phyloP scores from a whole-genome alignment of 2,329 filamentous ascomycete species.

The Trichoderma breve region DNA sequence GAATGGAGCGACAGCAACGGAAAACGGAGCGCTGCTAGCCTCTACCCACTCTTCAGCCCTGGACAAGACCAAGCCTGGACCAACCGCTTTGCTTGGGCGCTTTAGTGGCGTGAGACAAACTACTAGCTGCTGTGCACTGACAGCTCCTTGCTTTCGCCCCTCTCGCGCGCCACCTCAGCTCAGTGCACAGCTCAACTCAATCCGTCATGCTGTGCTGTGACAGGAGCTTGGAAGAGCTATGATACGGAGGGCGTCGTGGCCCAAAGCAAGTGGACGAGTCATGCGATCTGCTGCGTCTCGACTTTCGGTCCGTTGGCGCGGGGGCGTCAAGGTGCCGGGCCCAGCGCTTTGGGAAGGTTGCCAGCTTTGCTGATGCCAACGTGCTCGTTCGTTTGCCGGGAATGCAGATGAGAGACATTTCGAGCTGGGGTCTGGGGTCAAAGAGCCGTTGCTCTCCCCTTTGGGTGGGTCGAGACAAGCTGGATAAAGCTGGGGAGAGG shows the following conservation, averaged over 20 bases:
- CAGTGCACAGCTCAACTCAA: not conserved
- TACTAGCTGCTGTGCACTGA: conserved; percentile 20
- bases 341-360: not conserved
- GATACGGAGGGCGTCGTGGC: not conserved
- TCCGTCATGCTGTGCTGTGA: not conserved
- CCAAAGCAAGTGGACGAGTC: not conserved
- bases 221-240: not conserved
- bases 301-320: conserved; percentile 11
- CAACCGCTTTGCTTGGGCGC: conserved; percentile 5
- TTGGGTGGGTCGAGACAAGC: conserved; percentile 2
- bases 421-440: conserved; percentile 9
- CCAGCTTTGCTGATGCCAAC: not conserved
- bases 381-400: not conserved
- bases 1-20: conserved; percentile 9
- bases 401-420: conserved; percentile 9
- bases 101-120: conserved; percentile 16
- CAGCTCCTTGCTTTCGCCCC: conserved; percentile 16
- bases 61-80: conserved; percentile 3
- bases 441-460: conserved; percentile 6
- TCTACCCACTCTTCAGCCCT: conserved; percentile 16
- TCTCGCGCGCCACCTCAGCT: conserved; percentile 15
- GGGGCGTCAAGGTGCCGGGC: not conserved
- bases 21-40: not conserved
- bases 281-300: not conserved
- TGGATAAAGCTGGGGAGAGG: not conserved